phyloP scores from a whole-genome alignment of 768 basidiomycete species.

The Trametopsis cervina region DNA sequence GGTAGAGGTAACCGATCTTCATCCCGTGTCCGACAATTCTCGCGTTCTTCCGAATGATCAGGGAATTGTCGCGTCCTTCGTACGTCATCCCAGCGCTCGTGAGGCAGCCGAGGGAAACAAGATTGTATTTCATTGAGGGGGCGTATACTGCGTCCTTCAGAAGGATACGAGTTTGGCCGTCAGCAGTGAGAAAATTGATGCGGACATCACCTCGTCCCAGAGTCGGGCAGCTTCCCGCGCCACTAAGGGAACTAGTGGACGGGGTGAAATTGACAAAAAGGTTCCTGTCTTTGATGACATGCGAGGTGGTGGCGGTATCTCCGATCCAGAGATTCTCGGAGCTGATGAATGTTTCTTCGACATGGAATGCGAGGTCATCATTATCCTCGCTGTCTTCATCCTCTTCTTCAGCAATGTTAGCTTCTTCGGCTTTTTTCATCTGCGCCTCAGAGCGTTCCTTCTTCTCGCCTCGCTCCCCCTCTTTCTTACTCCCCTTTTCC shows the following conservation, averaged over 20 bases:
- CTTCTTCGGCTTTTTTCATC: no score
- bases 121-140: constrained; percentile 12
- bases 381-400: no score
- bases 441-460: no score
- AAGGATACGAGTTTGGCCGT: not conserved
- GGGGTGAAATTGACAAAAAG: constrained; percentile 10
- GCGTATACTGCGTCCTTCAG: constrained; percentile 11
- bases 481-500: no score
- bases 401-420: not conserved
- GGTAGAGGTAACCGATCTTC: constrained; percentile 1
- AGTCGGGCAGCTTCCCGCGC: constrained; percentile 10
- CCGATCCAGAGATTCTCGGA: constrained; percentile 12
- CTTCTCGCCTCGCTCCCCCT: no score
- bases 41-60: not conserved
- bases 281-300: constrained; percentile 8
- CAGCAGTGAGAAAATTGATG: not conserved
- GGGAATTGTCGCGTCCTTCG: not conserved
- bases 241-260: constrained; percentile 5
- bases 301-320: constrained; percentile 10
- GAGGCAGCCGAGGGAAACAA: constrained; percentile 10
- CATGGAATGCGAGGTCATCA: not conserved
- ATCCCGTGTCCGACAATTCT: not conserved
- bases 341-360: not conserved
- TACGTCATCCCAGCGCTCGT: not conserved
- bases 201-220: constrained; percentile 12